Base-by-base conservation (phyloP, 1,139 yeast genomes). In the Taphrina flavorubra region DNA sequence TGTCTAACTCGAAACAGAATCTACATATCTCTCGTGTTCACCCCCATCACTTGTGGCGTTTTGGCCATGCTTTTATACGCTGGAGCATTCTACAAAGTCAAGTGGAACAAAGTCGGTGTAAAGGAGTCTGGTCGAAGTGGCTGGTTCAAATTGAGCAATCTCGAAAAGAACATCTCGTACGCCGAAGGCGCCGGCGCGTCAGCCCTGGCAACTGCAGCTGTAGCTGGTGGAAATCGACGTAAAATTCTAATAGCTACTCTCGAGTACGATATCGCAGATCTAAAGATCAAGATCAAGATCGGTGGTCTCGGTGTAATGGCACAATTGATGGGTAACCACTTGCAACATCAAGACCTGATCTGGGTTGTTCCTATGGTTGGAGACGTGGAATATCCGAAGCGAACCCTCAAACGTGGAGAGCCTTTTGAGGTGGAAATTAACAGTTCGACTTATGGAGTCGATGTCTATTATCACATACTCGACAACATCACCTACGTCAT, bases 281-380 rank as follows among this genome's bases (percentile, higher is more conserved):
- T 53, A 20, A 39, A 62, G 34, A 68, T 68, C 57, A 68, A 61
- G 47, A 68, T 68, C 34, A 68, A 68, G 40, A 68, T 68, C 36
- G 70, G 70, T n/a, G 70, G 70, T 1, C 51, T 68, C n/a, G 70
- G 70, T n/a, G 68, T 63, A 16, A 68, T 68, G 70, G 70, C 70
- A 11, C 68, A 68, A 36, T 56, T 68, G 13, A 68, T 68, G 70
- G 63, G 70, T 6, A 63, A 51, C 20, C 56, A 68, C 39, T 36
- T 68, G n/a, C 39, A 47, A 13, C 70, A 68, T 36, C 63, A 68
- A 31, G 68, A 68, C 46, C 53, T 68, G 11, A 46, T 68, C 16
- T 68, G 70, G 70, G 70, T 68, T 11, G 70, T 68, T 14, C 70
- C 70, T 13, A 55, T 56, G 51, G 70, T 68, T 8, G 70, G 70